Evolutionary conservation across 495 filamentous ascomycete species (phyloP).

Genomic region (Xylaria curta): DNA sequence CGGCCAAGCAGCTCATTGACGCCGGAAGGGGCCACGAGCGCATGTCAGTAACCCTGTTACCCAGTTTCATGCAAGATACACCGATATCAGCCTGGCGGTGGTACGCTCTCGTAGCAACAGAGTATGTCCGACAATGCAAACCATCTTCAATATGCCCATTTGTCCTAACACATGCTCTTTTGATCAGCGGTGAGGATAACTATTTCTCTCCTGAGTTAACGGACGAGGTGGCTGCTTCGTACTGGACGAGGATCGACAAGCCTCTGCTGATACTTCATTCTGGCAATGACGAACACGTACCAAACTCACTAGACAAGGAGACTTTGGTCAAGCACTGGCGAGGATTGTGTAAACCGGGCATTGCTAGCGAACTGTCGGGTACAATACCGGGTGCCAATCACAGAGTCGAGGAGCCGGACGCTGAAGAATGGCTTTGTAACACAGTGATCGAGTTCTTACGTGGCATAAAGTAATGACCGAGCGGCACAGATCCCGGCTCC

Average conservation of each 20-base stretch:
- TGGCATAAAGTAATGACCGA: conserved; percentile 33
- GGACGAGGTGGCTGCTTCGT: conserved; percentile 61
- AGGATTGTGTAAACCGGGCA: conserved; percentile 40
- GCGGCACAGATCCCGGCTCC: background rate
- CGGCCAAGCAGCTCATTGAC: conserved; percentile 60
- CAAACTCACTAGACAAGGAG: conserved; percentile 66
- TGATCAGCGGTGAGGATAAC: conserved; percentile 74
- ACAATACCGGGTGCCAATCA: conserved; percentile 53
- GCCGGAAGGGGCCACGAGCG: conserved; percentile 62
- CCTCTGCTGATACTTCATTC: conserved; percentile 72
- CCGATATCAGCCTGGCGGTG: conserved; percentile 74
- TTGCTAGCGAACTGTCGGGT: conserved; percentile 49
- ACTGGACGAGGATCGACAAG: conserved; percentile 66
- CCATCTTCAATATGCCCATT: background rate
- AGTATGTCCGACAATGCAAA: conserved; percentile 41
- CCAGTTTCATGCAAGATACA: conserved; percentile 51
- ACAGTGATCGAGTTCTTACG: conserved; percentile 47
- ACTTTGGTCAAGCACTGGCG: conserved; percentile 69
- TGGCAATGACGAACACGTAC: conserved; percentile 75
- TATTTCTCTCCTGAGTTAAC: conserved; percentile 82
- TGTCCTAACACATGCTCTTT: conserved; percentile 21
- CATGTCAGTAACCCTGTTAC: conserved; percentile 60
- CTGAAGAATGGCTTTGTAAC: conserved; percentile 47
- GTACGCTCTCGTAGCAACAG: conserved; percentile 65
- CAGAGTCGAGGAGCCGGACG: conserved; percentile 43